These are phyloP conservation scores for Kentomonas sorsogonicus DNA, from an alignment of 208 protist species.

Conservation along the genomic window DNA sequence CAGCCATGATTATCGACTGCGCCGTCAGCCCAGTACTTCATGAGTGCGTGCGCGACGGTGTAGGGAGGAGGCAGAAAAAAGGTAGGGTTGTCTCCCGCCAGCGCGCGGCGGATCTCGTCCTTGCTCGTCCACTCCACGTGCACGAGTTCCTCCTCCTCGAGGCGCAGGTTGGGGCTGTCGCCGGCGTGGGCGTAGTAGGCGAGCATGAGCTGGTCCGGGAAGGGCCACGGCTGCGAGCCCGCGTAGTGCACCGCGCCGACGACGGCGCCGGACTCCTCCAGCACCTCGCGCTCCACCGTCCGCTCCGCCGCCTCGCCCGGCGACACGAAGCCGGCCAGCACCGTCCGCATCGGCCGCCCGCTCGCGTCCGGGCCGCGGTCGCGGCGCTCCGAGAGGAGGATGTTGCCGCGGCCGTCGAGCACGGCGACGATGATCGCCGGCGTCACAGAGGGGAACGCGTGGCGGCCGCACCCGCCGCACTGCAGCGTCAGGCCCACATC, in stretches of 20 bases:
- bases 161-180: slow-evolving; percentile 9
- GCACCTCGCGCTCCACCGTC: slow-evolving; percentile 46
- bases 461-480: slow-evolving; percentile 22
- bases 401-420: slow-evolving; percentile 37
- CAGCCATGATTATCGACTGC: slow-evolving; percentile 21
- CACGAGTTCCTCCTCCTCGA: slow-evolving; percentile 33
- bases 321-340: slow-evolving; percentile 43
- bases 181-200: slow-evolving; percentile 51
- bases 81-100: slow-evolving; percentile 22
- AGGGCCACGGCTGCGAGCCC: slow-evolving; percentile 50
- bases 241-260: slow-evolving; percentile 42
- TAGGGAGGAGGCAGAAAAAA: slow-evolving; percentile 24
- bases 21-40: slow-evolving; percentile 38
- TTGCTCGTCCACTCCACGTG: slow-evolving; percentile 44
- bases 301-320: slow-evolving; percentile 50
- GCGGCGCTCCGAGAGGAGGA: slow-evolving; percentile 38
- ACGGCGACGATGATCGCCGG: slow-evolving; percentile 49
- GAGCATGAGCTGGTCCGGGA: slow-evolving; percentile 41
- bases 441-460: slow-evolving; percentile 31
- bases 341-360: slow-evolving; percentile 19
- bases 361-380: slow-evolving; percentile 1
- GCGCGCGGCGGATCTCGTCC: slow-evolving; percentile 35
- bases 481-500: slow-evolving; percentile 20
- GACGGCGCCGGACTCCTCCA: slow-evolving; percentile 43
- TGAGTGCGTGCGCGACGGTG: slow-evolving; percentile 29